Conservation (phyloP, 2,329 filamentous ascomycete genomes). For the Phaeomoniella chlamydospora region DNA sequence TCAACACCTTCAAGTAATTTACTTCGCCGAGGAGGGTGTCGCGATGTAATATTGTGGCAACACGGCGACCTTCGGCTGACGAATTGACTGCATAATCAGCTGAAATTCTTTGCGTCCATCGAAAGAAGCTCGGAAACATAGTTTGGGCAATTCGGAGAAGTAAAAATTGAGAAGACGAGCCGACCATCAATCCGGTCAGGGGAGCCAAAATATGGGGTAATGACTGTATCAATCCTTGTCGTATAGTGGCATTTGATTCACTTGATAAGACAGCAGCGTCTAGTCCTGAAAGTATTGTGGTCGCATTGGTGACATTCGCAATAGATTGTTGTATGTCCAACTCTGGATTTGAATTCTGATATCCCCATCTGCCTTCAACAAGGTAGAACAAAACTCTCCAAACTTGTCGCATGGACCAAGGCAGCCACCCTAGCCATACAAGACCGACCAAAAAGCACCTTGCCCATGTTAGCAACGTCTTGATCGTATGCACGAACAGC, state of each 20-base stretch:
- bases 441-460: conserved; percentile 63
- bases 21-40: conserved; percentile 44
- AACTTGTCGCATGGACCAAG: conserved; percentile 77
- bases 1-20: conserved; percentile 39
- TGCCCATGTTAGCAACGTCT: conserved; percentile 62
- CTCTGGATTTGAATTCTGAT: neutral
- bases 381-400: conserved; percentile 95
- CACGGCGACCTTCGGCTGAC: neutral
- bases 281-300: neutral
- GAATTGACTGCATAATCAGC: conserved; percentile 1
- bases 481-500: conserved; percentile 56
- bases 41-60: conserved; percentile 10
- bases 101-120: conserved; percentile 9
- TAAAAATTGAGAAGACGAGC: conserved; percentile 1
- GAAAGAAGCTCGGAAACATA: conserved; percentile 14
- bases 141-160: conserved; percentile 12
- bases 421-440: conserved; percentile 81
- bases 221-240: neutral
- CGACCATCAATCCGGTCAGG: neutral
- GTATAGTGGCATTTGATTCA: neutral
- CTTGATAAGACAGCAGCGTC: neutral
- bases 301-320: neutral
- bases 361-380: conserved; percentile 58
- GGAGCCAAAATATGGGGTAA: neutral
- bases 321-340: neutral